phyloP scores from a whole-genome alignment of 1,284 basidiomycete species.

The Xerocomus nothofagi region DNA sequence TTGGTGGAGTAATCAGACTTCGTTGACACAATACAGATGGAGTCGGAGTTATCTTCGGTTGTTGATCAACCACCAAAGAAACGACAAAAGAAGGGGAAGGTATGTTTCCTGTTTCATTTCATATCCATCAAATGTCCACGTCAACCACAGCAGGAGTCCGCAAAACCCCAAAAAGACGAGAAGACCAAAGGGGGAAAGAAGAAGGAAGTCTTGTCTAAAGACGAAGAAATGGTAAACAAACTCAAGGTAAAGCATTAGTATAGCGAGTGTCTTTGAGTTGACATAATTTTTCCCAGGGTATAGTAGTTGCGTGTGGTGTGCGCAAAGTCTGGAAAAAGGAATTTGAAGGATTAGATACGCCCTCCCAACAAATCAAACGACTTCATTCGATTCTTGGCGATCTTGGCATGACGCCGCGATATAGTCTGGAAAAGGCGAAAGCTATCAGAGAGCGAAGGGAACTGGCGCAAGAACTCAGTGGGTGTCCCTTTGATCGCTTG shows the following conservation, averaged over 20 bases:
- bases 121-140: not conserved
- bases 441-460: slow-evolving; percentile 70
- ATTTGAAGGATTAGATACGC: slow-evolving; percentile 59
- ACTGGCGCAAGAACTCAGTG: slow-evolving; percentile 77
- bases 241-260: slow-evolving; percentile 48
- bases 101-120: slow-evolving; percentile 1
- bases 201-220: slow-evolving; percentile 41
- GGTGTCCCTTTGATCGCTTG: slow-evolving; percentile 24
- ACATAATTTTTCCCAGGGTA: slow-evolving; percentile 41
- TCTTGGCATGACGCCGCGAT: slow-evolving; percentile 79
- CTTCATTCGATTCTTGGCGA: slow-evolving; percentile 64
- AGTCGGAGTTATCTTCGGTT: slow-evolving; percentile 61
- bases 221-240: slow-evolving; percentile 59
- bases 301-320: slow-evolving; percentile 77
- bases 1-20: not conserved
- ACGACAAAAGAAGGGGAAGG: slow-evolving; percentile 38
- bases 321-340: slow-evolving; percentile 82
- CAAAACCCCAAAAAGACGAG: slow-evolving; percentile 23
- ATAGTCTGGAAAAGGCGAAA: slow-evolving; percentile 78
- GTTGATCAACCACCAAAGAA: slow-evolving; percentile 56
- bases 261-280: not conserved
- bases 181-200: slow-evolving; percentile 31
- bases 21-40: slow-evolving; percentile 40
- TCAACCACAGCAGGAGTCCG: slow-evolving; percentile 7
- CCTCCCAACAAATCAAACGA: slow-evolving; percentile 64